Conservation (phyloP, 1,284 basidiomycete species). For the Ustilago tritici region DNA sequence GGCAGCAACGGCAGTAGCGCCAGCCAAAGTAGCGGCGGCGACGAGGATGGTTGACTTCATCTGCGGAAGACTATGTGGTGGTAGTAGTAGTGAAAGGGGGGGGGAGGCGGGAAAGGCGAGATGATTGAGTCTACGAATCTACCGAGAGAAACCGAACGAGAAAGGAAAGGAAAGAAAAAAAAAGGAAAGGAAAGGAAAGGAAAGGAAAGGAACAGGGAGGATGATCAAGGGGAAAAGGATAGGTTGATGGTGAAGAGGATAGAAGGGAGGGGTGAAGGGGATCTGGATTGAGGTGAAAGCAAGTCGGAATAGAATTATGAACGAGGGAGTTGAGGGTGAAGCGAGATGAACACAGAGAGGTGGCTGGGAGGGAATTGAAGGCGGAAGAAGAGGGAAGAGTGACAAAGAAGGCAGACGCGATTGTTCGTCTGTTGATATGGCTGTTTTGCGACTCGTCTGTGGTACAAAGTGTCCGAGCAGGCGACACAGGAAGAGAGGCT, state of each 20-base stretch:
- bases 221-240: slow-evolving; percentile 5
- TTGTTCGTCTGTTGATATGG: no score
- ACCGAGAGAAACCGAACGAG: neutral
- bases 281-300: slow-evolving; percentile 1
- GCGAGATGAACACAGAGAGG: no score
- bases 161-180: neutral
- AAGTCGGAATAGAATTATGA: neutral
- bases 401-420: no score
- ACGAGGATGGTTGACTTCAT: slow-evolving; percentile 51
- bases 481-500: no score
- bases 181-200: neutral
- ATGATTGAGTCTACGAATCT: neutral
- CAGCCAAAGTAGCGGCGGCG: slow-evolving; percentile 38
- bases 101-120: neutral
- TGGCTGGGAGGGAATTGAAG: no score
- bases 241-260: slow-evolving; percentile 1
- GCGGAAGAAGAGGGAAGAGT: no score
- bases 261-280: neutral
- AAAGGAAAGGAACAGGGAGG: neutral
- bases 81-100: neutral
- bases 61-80: neutral
- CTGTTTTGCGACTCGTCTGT: no score
- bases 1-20: slow-evolving; percentile 32
- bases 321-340: no score
- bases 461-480: no score